A percentile compares a stretch with the other conserved stretches of the same genome.
phyloP scores from a whole-genome alignment of 2,329 filamentous ascomycete species.

The Paradendryphiella salina region DNA sequence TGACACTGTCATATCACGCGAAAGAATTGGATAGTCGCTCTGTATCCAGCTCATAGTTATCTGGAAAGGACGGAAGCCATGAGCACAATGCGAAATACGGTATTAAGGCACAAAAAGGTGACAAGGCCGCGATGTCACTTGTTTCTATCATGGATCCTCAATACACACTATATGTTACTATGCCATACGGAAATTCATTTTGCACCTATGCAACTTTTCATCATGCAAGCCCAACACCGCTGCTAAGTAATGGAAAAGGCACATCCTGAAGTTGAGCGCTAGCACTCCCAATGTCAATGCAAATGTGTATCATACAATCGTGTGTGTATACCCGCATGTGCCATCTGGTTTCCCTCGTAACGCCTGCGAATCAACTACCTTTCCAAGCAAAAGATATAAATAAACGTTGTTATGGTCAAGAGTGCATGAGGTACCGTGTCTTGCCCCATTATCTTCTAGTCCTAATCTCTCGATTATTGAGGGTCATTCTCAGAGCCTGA shows the following conservation, averaged over 20 bases:
- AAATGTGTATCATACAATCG: not conserved
- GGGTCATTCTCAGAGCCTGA: not conserved
- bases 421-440: not conserved
- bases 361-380: not conserved
- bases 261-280: not conserved
- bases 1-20: too few species aligned
- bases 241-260: not conserved
- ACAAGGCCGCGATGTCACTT: too few species aligned
- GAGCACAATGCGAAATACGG: too few species aligned
- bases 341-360: not conserved
- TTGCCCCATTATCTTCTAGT: not conserved
- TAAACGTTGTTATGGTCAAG: not conserved
- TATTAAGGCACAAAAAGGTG: too few species aligned
- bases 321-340: not conserved
- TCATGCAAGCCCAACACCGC: not conserved
- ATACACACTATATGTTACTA: too few species aligned
- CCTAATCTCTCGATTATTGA: not conserved
- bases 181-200: not conserved
- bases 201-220: not conserved
- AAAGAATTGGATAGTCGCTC: too few species aligned
- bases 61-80: too few species aligned
- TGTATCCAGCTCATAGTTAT: too few species aligned
- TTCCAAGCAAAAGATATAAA: not conserved
- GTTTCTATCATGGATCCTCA: too few species aligned
- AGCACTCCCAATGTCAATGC: not conserved